Conservation (phyloP, 2,329 filamentous ascomycete species). For the Alternaria novae-zelandiae region DNA sequence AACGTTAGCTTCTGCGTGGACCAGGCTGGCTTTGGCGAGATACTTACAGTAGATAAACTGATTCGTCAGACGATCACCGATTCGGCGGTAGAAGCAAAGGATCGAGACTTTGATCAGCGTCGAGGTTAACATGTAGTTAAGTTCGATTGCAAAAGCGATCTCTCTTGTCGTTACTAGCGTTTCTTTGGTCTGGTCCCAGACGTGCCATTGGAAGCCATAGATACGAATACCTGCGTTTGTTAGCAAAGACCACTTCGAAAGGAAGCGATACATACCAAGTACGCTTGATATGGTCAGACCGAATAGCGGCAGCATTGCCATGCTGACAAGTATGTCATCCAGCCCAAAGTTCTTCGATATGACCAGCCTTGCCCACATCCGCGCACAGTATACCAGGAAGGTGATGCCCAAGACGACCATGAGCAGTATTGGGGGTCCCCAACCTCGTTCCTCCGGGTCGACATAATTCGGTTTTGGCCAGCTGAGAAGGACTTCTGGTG, state of each 20-base stretch:
- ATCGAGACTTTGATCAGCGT: slow-evolving; percentile 40
- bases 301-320: slow-evolving; percentile 50
- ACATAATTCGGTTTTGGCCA: slow-evolving; percentile 59
- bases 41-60: slow-evolving; percentile 44
- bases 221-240: slow-evolving; percentile 28
- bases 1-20: not conserved
- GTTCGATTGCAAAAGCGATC: slow-evolving; percentile 30
- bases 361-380: slow-evolving; percentile 55
- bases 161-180: slow-evolving; percentile 30
- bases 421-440: slow-evolving; percentile 52
- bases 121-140: slow-evolving; percentile 19
- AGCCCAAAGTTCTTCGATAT: slow-evolving; percentile 56
- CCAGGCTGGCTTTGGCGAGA: not conserved
- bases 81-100: slow-evolving; percentile 51
- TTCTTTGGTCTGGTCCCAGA: slow-evolving; percentile 40
- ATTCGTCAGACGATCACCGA: slow-evolving; percentile 46
- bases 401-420: slow-evolving; percentile 50
- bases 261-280: slow-evolving; percentile 26
- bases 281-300: slow-evolving; percentile 38
- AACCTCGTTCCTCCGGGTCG: slow-evolving; percentile 54
- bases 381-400: slow-evolving; percentile 50
- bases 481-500: slow-evolving; percentile 48
- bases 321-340: slow-evolving; percentile 56
- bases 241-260: slow-evolving; percentile 1
- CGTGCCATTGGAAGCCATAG: slow-evolving; percentile 44